These are phyloP conservation scores for Colletotrichum lupini DNA, from an alignment of 2,329 filamentous ascomycete genomes.

Conservation along the genomic window DNA sequence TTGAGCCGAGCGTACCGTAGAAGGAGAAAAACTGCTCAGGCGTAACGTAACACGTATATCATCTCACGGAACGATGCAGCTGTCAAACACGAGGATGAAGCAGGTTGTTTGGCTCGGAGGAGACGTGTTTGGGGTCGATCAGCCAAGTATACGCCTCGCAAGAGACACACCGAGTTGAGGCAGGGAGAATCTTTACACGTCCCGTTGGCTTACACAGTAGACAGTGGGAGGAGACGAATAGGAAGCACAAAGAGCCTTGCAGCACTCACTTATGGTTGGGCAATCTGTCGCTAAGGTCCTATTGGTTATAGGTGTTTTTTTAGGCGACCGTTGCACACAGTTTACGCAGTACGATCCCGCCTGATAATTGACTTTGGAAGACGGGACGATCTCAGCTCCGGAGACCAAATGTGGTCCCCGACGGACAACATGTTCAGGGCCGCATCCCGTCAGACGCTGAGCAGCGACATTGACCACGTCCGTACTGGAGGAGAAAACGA, in stretches of 20 bases:
- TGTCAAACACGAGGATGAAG: not conserved
- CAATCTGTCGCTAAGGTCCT: not conserved
- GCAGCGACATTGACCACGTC: not conserved
- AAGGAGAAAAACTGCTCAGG: slow-evolving; percentile 15
- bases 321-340: not conserved
- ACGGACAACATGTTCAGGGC: not conserved
- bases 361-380: slow-evolving; percentile 18
- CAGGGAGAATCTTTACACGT: not conserved
- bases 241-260: not conserved
- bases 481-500: not conserved
- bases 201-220: not conserved
- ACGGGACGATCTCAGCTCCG: not conserved
- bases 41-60: slow-evolving; percentile 17
- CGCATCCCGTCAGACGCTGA: not conserved
- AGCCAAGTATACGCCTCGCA: not conserved
- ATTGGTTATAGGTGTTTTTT: too few species aligned
- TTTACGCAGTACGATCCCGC: not conserved
- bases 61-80: slow-evolving; percentile 6
- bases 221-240: not conserved
- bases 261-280: not conserved
- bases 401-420: not conserved
- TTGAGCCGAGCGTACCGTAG: not conserved
- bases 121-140: not conserved
- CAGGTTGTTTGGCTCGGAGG: slow-evolving; percentile 12
- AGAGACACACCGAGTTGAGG: not conserved